Evolutionary conservation across 768 basidiomycete species (phyloP), one percentile per base, ranked within the genome.

Genomic region (Agaricus bisporus): DNA sequence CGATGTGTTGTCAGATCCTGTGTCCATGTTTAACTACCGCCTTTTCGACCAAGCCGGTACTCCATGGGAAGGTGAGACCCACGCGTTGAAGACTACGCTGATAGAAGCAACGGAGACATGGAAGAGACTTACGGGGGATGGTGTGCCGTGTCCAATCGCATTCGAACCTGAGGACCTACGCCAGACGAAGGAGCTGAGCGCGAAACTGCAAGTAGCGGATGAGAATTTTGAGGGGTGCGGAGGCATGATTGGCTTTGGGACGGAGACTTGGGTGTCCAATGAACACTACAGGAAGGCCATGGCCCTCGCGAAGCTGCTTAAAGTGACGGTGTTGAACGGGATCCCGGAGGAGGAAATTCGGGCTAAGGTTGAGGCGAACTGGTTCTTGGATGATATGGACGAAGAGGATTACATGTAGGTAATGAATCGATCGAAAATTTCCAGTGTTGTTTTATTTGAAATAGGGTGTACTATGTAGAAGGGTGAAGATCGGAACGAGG

Each of bases 1-100:
- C 59, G 66, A 37, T 0, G 70, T 70, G 0, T 64, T 77, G 51
- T 63, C 61, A 62, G 73, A 78, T 66, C 67, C 66, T 50, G 9
- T 71, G 26, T 56, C 11, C 20, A 18, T 63, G 58, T 60, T 78
- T 66, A 63, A 60, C 61, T 17, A 66, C 62, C 72, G 73, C 56
- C 73, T 81, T 55, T 79, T 76, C 69, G 0, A 43, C 50, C 59
- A 72, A 39, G 74, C 79, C 48, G 44, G 78, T 66, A 61, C 48
- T 51, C 73, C 69, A 7, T 81, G 79, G 78, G 75, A 77, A 63
- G 78, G 76, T 54, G 77, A 80, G 59, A 76, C 74, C 57, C 60
- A 64, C 66, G 69, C 50, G 46, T 70, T 80, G 64, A 78, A 78
- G 68, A 60, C 56, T 65, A 61, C 67, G 56, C 73, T 81, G 1